Evolutionary conservation across 1,139 yeast species (phyloP).

Genomic region (Saccharomyces uvarum): DNA sequence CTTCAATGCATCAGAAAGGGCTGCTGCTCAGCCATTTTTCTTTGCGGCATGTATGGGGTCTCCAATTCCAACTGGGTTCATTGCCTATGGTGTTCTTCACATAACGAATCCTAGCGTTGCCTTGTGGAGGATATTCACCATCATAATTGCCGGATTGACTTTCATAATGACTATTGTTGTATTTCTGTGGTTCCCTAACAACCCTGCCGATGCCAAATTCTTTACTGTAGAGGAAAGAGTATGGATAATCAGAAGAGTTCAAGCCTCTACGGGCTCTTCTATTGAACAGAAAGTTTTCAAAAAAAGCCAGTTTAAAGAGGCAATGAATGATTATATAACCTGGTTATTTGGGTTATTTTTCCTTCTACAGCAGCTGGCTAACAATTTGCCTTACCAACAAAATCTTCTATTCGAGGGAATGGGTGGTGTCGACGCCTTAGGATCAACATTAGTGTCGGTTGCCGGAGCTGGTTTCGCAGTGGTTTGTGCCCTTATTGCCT

Average conservation of each 20-base stretch:
- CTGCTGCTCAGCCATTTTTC: conserved; percentile 39
- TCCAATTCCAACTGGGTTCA: conserved; percentile 40
- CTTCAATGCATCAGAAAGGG: conserved; percentile 37
- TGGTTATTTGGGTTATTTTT: conserved; percentile 39
- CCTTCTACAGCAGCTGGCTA: conserved; percentile 40
- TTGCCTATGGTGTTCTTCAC: conserved; percentile 38
- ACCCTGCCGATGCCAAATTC: conserved; percentile 38
- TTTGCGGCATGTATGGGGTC: conserved; percentile 41
- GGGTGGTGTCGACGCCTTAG: conserved; percentile 39
- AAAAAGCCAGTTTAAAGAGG: conserved; percentile 39
- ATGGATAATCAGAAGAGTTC: conserved; percentile 41
- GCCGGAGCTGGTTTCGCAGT: conserved; percentile 43
- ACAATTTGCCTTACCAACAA: conserved; percentile 43
- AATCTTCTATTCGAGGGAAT: conserved; percentile 38
- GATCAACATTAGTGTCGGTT: conserved; percentile 46
- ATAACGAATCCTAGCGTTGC: conserved; percentile 38
- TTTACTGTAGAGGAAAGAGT: conserved; percentile 38
- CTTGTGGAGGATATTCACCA: conserved; percentile 38
- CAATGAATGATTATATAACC: conserved; percentile 41
- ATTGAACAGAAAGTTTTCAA: conserved; percentile 42
- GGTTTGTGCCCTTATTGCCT: conserved; percentile 33
- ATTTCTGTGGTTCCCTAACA: conserved; percentile 39
- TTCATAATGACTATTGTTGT: conserved; percentile 32
- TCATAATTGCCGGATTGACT: conserved; percentile 40
- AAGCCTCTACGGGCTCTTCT: conserved; percentile 36